phyloP scores from a whole-genome alignment of 139 green algal genomes.

The Marvania coccoides region DNA sequence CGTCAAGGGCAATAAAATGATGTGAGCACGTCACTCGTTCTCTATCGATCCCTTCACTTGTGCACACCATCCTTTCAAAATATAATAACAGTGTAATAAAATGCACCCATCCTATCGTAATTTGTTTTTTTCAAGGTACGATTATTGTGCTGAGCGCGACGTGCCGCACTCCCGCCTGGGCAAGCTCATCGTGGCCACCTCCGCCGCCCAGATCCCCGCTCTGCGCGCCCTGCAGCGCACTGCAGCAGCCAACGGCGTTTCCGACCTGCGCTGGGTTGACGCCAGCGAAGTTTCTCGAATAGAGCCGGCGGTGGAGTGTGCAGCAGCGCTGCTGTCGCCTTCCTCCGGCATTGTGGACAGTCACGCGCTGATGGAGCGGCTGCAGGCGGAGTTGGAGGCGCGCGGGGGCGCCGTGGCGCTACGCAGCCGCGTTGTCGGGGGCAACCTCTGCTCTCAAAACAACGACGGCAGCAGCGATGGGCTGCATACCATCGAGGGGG shows the following conservation, averaged over 20 bases:
- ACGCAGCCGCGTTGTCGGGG: slow-evolving; percentile 30
- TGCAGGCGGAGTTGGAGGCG: slow-evolving; percentile 50
- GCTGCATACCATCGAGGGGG: slow-evolving; percentile 26
- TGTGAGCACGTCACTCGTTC: too few species aligned
- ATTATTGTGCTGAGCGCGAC: slow-evolving; percentile 34
- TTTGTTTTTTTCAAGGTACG: slow-evolving; percentile 20
- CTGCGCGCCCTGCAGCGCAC: slow-evolving; percentile 5
- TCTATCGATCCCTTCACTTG: too few species aligned
- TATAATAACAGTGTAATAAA: slow-evolving; percentile 41
- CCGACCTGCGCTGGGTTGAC: slow-evolving; percentile 55
- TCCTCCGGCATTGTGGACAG: slow-evolving; percentile 78
- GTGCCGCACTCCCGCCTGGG: slow-evolving; percentile 49
- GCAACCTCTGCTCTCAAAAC: slow-evolving; percentile 11
- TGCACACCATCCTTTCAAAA: too few species aligned
- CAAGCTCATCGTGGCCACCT: slow-evolving; percentile 76
- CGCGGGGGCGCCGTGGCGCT: slow-evolving; percentile 32
- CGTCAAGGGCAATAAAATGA: slow-evolving; percentile 51
- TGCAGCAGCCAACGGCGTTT: slow-evolving; percentile 50
- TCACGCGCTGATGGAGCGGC: slow-evolving; percentile 61
- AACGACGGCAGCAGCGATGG: not conserved
- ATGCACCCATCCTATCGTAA: not conserved
- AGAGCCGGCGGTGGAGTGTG: slow-evolving; percentile 54
- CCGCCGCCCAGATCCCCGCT: slow-evolving; percentile 13
- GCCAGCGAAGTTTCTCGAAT: slow-evolving; percentile 28
- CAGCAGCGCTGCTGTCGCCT: slow-evolving; percentile 67